Base-by-base conservation (phyloP, 169 alveolate species). In the Toxoplasma gondii region DNA sequence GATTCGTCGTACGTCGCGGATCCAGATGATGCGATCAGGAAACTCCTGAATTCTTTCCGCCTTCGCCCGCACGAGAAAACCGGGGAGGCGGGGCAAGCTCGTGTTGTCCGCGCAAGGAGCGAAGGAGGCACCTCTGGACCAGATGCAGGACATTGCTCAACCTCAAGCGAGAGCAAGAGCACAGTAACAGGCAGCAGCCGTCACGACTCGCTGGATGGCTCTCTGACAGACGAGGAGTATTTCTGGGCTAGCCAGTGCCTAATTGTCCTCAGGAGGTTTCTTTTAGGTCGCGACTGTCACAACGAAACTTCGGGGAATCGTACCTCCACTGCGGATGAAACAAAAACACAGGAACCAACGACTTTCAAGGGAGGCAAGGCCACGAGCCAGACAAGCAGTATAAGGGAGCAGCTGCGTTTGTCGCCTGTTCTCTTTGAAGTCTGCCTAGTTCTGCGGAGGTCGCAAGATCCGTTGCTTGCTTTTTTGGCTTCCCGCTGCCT, bases 171-270 rank as follows among this genome's bases (percentile, higher is more conserved):
- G 34, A 4, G 31, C 74, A 27, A 16, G 34, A 64, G 74, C 31
- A 64, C 74, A 31, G 74, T 12, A 31, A 1, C 74, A 4, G 4
- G 74, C 74, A 1, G 34, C n/a, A 19, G 74, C 24, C 29, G n/a
- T 4, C 74, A 64, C n/a, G 74, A 16, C 74, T 1, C 29, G 74
- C 74, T 12, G 7, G 74, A 27, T 22, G 24, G 74, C 74, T 64
- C 74, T 10, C 74, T 64, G 74, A 64, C 74, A 16, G 86, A 78
- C 9, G 44, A 31, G 45, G 86, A 78, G 7, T 31, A 78, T 38
- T 78, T 78, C 43, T 78, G 86, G 86, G 86, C 86, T 19, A 38
- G 49, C 2, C 86, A 78, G 86, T 78, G 86, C 43, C 86, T 78
- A 16, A n/a, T 78, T 78, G 45, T 45, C 2, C 2, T 78, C n/a